A percentile compares a stretch with the other conserved stretches of the same genome.
Evolutionary conservation across 257 asterid genomes (phyloP).

Genomic region (Plantago major): DNA sequence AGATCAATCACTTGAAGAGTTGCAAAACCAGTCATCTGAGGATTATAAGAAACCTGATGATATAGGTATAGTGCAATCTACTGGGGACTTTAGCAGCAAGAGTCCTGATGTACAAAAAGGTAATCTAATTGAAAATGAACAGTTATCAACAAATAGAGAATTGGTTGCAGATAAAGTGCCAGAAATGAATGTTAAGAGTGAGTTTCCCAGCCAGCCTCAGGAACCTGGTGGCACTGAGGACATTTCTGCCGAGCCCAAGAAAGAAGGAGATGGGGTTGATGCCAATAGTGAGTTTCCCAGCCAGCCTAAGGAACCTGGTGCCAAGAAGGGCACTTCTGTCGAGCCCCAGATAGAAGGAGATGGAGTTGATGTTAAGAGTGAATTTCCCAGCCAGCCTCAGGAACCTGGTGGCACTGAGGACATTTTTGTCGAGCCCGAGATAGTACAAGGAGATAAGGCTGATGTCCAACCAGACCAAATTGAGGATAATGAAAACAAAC

Average conservation of each 20-base stretch:
- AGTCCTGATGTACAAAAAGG: slow-evolving; percentile 31
- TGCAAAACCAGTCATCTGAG: slow-evolving; percentile 43
- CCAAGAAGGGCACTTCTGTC: slow-evolving; percentile 27
- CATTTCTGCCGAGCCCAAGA: slow-evolving; percentile 26
- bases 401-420: slow-evolving; percentile 39
- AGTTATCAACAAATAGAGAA: slow-evolving; percentile 27
- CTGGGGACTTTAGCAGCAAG: slow-evolving; percentile 21
- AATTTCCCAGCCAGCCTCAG: slow-evolving; percentile 24
- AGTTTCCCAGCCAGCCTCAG: slow-evolving; percentile 24
- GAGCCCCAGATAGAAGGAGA: slow-evolving; percentile 37
- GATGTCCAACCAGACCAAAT: slow-evolving; percentile 23
- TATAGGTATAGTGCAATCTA: slow-evolving; percentile 23
- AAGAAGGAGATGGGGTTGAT: slow-evolving; percentile 31
- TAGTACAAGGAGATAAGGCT: slow-evolving; percentile 32
- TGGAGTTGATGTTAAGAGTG: slow-evolving; percentile 15
- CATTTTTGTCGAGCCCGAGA: slow-evolving; percentile 27
- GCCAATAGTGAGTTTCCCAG: slow-evolving; percentile 23
- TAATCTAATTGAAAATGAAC: slow-evolving; percentile 30
- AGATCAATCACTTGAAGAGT: slow-evolving; percentile 37
- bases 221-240: slow-evolving; percentile 39
- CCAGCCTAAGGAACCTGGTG: slow-evolving; percentile 34
- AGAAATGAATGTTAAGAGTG: slow-evolving; percentile 31
- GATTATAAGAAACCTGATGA: slow-evolving; percentile 31
- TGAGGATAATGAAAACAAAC: slow-evolving; percentile 18
- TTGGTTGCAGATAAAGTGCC: slow-evolving; percentile 35